Base-by-base conservation (phyloP, 352 stramenopile genomes). In the Globisporangium spinosum region DNA sequence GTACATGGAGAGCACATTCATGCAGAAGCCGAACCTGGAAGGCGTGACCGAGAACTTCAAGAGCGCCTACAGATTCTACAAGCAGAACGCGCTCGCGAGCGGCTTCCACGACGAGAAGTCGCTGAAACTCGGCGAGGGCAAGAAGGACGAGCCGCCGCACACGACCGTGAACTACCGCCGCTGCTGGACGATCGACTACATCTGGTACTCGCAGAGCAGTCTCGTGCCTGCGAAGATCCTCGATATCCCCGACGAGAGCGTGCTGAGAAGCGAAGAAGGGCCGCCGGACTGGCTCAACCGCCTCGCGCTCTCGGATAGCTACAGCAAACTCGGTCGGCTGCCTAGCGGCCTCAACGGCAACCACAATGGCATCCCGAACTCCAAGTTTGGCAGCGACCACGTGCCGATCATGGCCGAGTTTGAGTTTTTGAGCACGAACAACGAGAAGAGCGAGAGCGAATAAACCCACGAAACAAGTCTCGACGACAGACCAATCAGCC, bases 161-260 rank as follows among this genome's bases (percentile, higher is more conserved):
- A 96, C 88, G 12, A 96, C 88, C 0, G 88, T 94, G 49, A 96
- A 96, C 67, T 96, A 80, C 56, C 84, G 87, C 32, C 82, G 88
- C 22, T 96, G 88, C 77, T 94, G 87, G 87, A 92, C 88, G 51
- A 94, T 96, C 73, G 88, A 96, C 71, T 96, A 94, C 72, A 93
- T 96, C 47, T 96, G 88, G 88, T 93, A 94, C 77, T 91, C 87
- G 53, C 77, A 77, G 10, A 86, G 73, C 58, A 83, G 69, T 55
- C 70, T 96, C 56, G 73, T 89, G 47, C 86, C 86, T 23, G 76
- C 67, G 3, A 74, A 78, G 56, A 70, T 96, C 17, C 74, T 96
- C 15, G 77, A 90, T 51, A 96, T 96, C 62, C 83, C 88, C 22
- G 72, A 82, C 1, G 88, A 96, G 75, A 82, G 59, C 22, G 70